Evolutionary conservation across 2,329 filamentous ascomycete species (phyloP).

Genomic region (Coleophoma cylindrospora): DNA sequence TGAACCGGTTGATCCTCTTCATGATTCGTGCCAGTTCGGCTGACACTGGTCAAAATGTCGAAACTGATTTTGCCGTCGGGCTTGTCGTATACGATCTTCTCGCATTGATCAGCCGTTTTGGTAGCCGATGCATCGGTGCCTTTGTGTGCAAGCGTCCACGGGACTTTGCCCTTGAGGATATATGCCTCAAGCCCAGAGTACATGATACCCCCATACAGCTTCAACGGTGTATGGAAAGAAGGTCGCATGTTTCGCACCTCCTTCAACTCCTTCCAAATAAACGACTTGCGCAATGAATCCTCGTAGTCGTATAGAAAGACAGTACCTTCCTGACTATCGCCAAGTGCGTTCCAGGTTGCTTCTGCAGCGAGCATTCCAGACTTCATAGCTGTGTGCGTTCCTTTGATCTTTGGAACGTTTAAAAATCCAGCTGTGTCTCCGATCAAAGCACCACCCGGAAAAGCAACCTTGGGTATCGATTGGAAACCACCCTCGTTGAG

Average conservation of each 20-base stretch:
- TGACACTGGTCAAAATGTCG: conserved; percentile 93
- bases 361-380: conserved; percentile 95
- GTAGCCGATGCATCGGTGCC: conserved; percentile 73
- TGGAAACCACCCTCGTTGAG: conserved; percentile 95
- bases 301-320: conserved; percentile 96
- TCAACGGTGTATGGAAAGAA: conserved; percentile 83
- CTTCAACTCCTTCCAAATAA: conserved; percentile 90
- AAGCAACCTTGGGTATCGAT: conserved; percentile 94
- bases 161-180: conserved; percentile 75
- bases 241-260: conserved; percentile 97
- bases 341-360: conserved; percentile 76
- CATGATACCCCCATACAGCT: conserved; percentile 81
- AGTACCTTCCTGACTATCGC: conserved; percentile 52
- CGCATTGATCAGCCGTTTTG: conserved; percentile 70
- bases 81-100: conserved; percentile 94
- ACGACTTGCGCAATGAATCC: conserved; percentile 76
- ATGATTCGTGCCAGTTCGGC: conserved; percentile 93
- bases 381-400: conserved; percentile 96
- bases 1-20: conserved; percentile 98
- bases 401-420: conserved; percentile 98
- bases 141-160: conserved; percentile 90
- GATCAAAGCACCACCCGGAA: conserved; percentile 91
- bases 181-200: conserved; percentile 94
- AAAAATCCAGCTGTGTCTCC: conserved; percentile 95
- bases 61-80: conserved; percentile 94